Conservation (phyloP, 257 asterid species). For the Jacaranda copaia region DNA sequence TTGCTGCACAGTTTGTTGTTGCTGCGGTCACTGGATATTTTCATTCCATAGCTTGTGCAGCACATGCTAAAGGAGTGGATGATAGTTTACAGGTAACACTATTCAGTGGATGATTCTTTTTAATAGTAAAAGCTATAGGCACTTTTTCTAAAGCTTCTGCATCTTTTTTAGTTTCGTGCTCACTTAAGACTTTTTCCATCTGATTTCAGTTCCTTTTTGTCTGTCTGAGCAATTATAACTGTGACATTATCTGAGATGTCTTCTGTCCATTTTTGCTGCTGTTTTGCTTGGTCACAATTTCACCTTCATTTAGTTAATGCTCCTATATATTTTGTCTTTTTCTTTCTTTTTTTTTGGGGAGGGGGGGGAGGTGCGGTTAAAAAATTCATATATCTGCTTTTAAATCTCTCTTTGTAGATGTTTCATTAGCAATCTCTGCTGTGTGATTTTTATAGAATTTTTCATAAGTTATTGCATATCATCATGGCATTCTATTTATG, state of each 20-base stretch:
- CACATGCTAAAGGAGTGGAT: slow-evolving; percentile 98
- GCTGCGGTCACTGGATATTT: slow-evolving; percentile 98
- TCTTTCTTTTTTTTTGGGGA: not conserved
- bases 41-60: slow-evolving; percentile 98
- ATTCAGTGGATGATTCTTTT: slow-evolving; percentile 15
- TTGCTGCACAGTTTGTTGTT: slow-evolving; percentile 87
- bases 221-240: slow-evolving; percentile 10
- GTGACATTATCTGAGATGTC: slow-evolving; percentile 27
- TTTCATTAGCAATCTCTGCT: slow-evolving; percentile 8
- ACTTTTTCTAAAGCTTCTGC: slow-evolving; percentile 23
- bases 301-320: not conserved
- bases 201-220: slow-evolving; percentile 25
- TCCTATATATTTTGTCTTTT: not conserved
- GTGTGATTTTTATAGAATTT: slow-evolving; percentile 6
- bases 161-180: slow-evolving; percentile 16
- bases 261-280: slow-evolving; percentile 10
- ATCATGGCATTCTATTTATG: not conserved
- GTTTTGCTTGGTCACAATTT: slow-evolving; percentile 23
- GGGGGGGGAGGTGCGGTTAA: no score
- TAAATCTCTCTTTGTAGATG: slow-evolving; percentile 1
- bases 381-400: not conserved
- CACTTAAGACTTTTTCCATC: not conserved
- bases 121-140: slow-evolving; percentile 23
- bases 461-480: slow-evolving; percentile 6
- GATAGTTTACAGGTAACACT: slow-evolving; percentile 89